Base-by-base conservation (phyloP, 352 stramenopile genomes). In the Globisporangium cystogenes region DNA sequence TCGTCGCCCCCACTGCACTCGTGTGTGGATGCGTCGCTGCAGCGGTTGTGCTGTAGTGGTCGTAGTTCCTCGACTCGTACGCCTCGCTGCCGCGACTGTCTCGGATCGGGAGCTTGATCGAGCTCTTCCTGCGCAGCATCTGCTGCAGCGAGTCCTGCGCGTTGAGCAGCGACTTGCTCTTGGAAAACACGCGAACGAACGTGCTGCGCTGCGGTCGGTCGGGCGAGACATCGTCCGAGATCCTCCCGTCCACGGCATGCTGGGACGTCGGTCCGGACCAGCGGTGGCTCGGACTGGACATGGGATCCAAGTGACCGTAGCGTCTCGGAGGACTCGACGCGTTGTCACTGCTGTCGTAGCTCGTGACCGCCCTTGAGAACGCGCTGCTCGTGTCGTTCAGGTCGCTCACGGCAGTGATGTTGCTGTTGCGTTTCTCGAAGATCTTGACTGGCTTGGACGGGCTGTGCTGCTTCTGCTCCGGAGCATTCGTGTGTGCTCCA, bases 111-210 rank as follows among this genome's bases (percentile, higher is more conserved):
- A 55, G n/a, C 7, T 42, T 44, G 6, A n/a, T 36, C n/a, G 63
- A 56, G 48, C 45, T 65, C 10, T 67, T 62, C 1, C 57, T n/a
- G n/a, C n/a, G n/a, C n/a, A n/a, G n/a, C n/a, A n/a, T n/a, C n/a
- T n/a, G 53, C 21, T 63, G 64, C n/a, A 79, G 47, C 41, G 68
- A 79, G 48, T 77, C 68, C 33, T 80, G 67, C 12, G 61, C 48
- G 12, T 82, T 50, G 1, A 75, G 23, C 36, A 79, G 18, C 20
- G 66, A 67, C 29, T 52, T 60, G 20, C 58, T 29, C 23, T 58
- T 69, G 3, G 70, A 60, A 20, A 66, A 49, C 15, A 50, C 21
- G 7, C 50, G 49, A 4, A 47, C 42, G 29, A 47, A 23, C 35
- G 27, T 45, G 33, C 39, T 45, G 31, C 47, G 47, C 4, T 29